Conservation (phyloP, 768 basidiomycete genomes). For the Serendipita vermifera region DNA sequence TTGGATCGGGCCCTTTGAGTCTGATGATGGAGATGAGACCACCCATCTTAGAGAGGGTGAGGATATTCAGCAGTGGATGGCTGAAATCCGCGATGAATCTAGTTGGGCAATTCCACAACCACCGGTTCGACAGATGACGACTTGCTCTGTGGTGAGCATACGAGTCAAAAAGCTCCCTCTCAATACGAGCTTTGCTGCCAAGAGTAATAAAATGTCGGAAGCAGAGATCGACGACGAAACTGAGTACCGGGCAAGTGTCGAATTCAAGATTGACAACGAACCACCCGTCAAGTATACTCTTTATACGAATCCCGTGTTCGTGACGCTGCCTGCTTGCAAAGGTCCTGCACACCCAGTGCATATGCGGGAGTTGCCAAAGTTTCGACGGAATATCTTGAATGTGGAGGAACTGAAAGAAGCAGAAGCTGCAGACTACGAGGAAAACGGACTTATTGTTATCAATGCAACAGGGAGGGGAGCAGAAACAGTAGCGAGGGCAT, state of each 20-base stretch:
- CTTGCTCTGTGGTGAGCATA: background rate
- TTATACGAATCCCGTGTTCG: constrained; percentile 6
- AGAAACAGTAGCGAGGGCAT: constrained; percentile 5
- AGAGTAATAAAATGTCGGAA: background rate
- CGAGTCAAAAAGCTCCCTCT: background rate
- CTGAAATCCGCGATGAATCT: background rate
- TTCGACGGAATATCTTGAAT: background rate
- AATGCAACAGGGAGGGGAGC: constrained; percentile 10
- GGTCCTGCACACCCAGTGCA: background rate
- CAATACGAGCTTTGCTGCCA: background rate
- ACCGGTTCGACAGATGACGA: constrained; percentile 7
- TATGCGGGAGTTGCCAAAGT: constrained; percentile 5
- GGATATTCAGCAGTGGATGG: background rate
- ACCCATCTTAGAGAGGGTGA: background rate
- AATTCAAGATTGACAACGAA: constrained; percentile 5
- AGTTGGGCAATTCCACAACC: background rate
- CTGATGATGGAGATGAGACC: background rate
- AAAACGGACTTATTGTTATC: constrained; percentile 4
- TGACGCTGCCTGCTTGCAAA: background rate
- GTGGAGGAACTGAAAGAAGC: constrained; percentile 2
- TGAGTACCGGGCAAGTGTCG: constrained; percentile 8
- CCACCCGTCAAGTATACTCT: constrained; percentile 4
- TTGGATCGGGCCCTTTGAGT: background rate
- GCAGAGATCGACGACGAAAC: constrained; percentile 3
- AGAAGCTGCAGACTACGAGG: background rate